A percentile compares a stretch with the other conserved stretches of the same genome.
These are phyloP conservation scores for Bruguiera hainesii DNA, from an alignment of 441 rosid species.

Conservation along the genomic window DNA sequence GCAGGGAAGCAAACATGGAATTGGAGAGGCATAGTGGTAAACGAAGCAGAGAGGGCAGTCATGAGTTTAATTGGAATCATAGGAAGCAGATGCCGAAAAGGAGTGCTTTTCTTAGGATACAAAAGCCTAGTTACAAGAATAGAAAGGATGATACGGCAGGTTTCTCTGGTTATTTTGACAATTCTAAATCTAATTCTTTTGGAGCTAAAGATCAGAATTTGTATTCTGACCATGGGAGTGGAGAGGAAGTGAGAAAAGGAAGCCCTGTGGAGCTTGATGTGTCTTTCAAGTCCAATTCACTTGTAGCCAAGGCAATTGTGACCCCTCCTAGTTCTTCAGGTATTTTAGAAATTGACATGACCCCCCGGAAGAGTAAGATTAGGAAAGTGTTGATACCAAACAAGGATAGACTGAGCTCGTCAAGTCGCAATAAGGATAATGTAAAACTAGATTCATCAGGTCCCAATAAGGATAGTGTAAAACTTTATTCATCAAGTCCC, in stretches of 20 bases:
- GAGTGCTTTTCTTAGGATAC: slow-evolving; percentile 89
- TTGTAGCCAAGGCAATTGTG: slow-evolving; percentile 71
- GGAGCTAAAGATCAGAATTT: slow-evolving; percentile 49
- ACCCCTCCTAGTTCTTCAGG: slow-evolving; percentile 40
- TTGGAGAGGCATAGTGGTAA: slow-evolving; percentile 38
- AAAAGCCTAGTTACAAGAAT: slow-evolving; percentile 46
- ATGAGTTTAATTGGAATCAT: slow-evolving; percentile 46
- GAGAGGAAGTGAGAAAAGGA: slow-evolving; percentile 46
- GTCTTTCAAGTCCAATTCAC: slow-evolving; percentile 71
- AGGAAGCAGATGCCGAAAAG: slow-evolving; percentile 66
- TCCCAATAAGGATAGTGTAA: slow-evolving; percentile 27
- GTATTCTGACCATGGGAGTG: slow-evolving; percentile 31
- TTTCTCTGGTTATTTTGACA: slow-evolving; percentile 34
- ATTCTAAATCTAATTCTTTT: slow-evolving; percentile 38
- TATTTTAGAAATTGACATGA: slow-evolving; percentile 31
- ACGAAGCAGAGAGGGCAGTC: slow-evolving; percentile 50
- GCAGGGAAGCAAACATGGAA: slow-evolving; percentile 28
- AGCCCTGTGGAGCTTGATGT: slow-evolving; percentile 78
- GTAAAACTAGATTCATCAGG: slow-evolving; percentile 22
- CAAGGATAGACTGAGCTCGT: slow-evolving; percentile 33
- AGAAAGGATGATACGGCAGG: slow-evolving; percentile 49
- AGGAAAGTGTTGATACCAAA: slow-evolving; percentile 36
- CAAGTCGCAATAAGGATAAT: slow-evolving; percentile 23
- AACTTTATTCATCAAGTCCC: slow-evolving; percentile 21
- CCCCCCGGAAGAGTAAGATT: slow-evolving; percentile 48